A percentile compares a stretch with the other conserved stretches of the same genome.
phyloP scores from a whole-genome alignment of 2,329 filamentous ascomycete species.

The Ceratocystis albifundus region DNA sequence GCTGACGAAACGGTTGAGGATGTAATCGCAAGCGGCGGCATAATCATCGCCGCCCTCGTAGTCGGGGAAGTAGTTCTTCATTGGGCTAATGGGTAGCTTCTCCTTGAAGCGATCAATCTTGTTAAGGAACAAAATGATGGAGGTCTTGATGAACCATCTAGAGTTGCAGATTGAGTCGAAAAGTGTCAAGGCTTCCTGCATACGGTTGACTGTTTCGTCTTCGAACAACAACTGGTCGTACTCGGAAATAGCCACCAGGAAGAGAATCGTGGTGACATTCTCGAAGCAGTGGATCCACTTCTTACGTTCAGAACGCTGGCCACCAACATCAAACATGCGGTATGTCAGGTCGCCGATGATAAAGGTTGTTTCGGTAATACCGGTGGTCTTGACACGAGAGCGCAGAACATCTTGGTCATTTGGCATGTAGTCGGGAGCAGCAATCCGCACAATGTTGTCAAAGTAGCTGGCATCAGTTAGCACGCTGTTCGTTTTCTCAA shows the following conservation, averaged over 20 bases:
- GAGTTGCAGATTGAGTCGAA: slow-evolving; percentile 85
- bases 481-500: background rate
- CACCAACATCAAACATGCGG: slow-evolving; percentile 95
- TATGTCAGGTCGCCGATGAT: slow-evolving; percentile 91
- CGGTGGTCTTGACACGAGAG: slow-evolving; percentile 93
- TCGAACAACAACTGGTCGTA: slow-evolving; percentile 95
- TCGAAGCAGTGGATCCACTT: slow-evolving; percentile 99
- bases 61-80: slow-evolving; percentile 81
- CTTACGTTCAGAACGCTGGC: slow-evolving; percentile 90
- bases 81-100: slow-evolving; percentile 70
- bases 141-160: slow-evolving; percentile 81
- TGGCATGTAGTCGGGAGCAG: slow-evolving; percentile 82
- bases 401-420: slow-evolving; percentile 91
- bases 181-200: slow-evolving; percentile 77
- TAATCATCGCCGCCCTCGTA: slow-evolving; percentile 96
- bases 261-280: slow-evolving; percentile 92
- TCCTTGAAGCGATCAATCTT: slow-evolving; percentile 85
- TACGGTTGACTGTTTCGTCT: slow-evolving; percentile 90
- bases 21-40: slow-evolving; percentile 92
- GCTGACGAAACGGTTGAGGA: slow-evolving; percentile 94
- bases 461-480: slow-evolving; percentile 63
- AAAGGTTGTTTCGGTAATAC: slow-evolving; percentile 94
- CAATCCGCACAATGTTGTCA: slow-evolving; percentile 85
- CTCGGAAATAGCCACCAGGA: slow-evolving; percentile 92
- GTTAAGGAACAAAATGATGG: slow-evolving; percentile 80